phyloP scores from a whole-genome alignment of 2,329 filamentous ascomycete genomes.

The Trichoderma afroharzianum region DNA sequence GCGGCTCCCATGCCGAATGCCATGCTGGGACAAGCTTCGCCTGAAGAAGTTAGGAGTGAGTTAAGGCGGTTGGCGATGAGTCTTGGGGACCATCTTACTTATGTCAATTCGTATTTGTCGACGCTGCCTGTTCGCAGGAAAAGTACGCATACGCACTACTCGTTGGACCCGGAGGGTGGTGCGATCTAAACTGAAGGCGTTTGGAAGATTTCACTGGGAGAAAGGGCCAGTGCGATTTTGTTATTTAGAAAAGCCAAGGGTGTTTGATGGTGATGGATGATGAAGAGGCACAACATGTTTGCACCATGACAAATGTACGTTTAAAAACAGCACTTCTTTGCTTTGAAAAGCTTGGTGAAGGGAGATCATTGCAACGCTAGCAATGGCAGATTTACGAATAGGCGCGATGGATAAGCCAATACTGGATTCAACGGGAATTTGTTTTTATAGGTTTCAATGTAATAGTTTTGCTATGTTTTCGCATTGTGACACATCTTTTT shows the following conservation, averaged over 20 bases:
- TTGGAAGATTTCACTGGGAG: not conserved
- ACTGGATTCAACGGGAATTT: not conserved
- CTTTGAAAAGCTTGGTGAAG: not conserved
- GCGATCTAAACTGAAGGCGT: not conserved
- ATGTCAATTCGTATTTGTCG: constrained; percentile 44
- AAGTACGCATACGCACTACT: constrained; percentile 28
- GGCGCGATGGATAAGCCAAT: not conserved
- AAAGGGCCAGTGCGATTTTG: not conserved
- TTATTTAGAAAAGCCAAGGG: not conserved
- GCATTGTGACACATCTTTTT: not conserved
- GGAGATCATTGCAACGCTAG: not conserved
- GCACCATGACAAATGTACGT: not conserved
- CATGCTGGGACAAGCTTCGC: constrained; percentile 52
- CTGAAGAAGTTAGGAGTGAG: constrained; percentile 49
- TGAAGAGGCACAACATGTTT: not conserved
- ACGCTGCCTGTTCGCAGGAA: constrained; percentile 37
- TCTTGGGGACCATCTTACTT: constrained; percentile 45
- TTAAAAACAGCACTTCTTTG: not conserved
- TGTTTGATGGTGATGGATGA: not conserved
- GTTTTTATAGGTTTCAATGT: not conserved
- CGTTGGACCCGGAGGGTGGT: constrained; percentile 9
- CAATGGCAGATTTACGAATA: not conserved
- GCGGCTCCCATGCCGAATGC: constrained; percentile 48
- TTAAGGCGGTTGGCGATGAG: constrained; percentile 50
- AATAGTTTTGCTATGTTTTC: too few relatives aligned